Conservation (phyloP, 129 eudicot genomes). For the Pseudognaphalium luteoalbum region DNA sequence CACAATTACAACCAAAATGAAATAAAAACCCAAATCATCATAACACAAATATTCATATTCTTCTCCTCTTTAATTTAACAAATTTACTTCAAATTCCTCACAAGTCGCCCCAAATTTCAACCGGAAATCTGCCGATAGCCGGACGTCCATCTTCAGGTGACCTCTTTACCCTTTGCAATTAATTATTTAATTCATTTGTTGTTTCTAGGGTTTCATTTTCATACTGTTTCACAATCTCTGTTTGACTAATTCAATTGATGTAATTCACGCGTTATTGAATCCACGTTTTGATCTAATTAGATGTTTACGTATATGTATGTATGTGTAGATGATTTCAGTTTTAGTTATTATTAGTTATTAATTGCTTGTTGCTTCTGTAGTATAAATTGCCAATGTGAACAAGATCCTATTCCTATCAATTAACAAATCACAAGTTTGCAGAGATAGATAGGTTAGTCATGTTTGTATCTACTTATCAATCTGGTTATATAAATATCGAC, state of each 20-base stretch:
- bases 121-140: not conserved
- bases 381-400: too few relatives aligned
- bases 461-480: constrained; percentile 15
- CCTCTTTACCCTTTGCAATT: constrained; percentile 6
- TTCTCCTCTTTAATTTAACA: constrained; percentile 8
- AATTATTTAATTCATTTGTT: not conserved
- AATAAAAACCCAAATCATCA: constrained; percentile 30
- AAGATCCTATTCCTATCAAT: constrained; percentile 9
- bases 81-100: constrained; percentile 8
- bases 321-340: constrained; percentile 1
- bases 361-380: constrained; percentile 5
- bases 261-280: constrained; percentile 32
- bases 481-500: not conserved
- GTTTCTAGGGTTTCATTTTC: constrained; percentile 33
- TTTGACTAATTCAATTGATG: constrained; percentile 32
- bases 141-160: constrained; percentile 22
- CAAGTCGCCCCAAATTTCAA: not conserved
- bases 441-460: constrained; percentile 26
- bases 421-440: constrained; percentile 23
- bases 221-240: not conserved
- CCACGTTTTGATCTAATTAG: constrained; percentile 12
- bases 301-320: not conserved
- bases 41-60: not conserved
- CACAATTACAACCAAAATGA: constrained; percentile 13
- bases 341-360: not conserved